Evolutionary conservation across 208 protist species (phyloP), one percentile per base, ranked within the genome.

Genomic region (Novymonas esmeraldas): DNA sequence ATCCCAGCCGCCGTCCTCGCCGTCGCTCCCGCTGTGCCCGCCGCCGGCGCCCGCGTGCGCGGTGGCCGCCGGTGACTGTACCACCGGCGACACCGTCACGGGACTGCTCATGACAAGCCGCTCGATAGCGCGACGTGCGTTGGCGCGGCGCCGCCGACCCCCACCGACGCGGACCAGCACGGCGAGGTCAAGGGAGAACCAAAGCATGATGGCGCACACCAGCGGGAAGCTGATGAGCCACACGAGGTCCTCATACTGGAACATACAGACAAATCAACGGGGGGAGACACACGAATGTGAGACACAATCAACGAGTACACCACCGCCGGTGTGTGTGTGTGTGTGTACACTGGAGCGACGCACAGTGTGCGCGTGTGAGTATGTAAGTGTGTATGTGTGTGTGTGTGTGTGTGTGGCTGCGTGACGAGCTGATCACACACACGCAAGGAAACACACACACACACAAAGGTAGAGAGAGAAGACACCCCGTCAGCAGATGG

Each of bases 101-200:
- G 74, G 70, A 34, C 70, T 60, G 39, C 38, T 59, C 44, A 72
- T 64, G 9, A 87, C 73, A 22, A 81, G 54, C 10, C 67, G 33
- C 51, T 87, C 78, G 42, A 90, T 81, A 13, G 76, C 48, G 14
- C 76, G 60, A n/a, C 72, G 75, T 31, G 76, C 81, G 54, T 70
- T 63, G 48, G 64, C 48, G 39, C 88, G 81, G 13, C 77, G 79
- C 22, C 74, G 70, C 1, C 84, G 74, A 3, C 89, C 89, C 39
- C 71, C 48, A 5, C 81, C 78, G 14, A 82, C 76, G 22, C 87
- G 80, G 33, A 85, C 78, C 38, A 95, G 76, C 36, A 95, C 76
- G 49, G 87, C 73, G 0, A 93, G 59, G 20, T 72, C 79, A 22
- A 95, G 85, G 6, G 90, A 95, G 66, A 79, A 69, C 61, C 71